Evolutionary conservation across 768 basidiomycete genomes (phyloP).

Genomic region (Tricholoma saponaceum): DNA sequence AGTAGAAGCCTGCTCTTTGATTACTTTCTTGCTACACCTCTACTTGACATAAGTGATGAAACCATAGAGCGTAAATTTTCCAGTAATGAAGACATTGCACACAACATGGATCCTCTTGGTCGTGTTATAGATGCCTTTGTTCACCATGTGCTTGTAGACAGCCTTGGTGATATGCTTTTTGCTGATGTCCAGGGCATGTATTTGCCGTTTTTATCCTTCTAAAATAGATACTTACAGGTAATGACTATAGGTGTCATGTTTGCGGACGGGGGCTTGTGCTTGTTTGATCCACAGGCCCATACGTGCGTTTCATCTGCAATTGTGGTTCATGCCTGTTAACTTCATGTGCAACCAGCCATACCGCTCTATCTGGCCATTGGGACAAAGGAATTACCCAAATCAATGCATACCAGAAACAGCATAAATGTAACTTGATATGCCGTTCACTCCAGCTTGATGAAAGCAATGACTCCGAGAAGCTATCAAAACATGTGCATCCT

Average conservation of each 20-base stretch:
- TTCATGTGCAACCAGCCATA: not conserved
- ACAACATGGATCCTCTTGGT: not conserved
- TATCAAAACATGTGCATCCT: not conserved
- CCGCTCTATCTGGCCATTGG: not conserved
- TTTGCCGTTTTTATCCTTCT: not conserved
- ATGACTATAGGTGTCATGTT: not conserved
- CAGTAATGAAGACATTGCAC: not conserved
- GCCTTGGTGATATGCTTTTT: not conserved
- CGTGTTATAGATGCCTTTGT: conserved; percentile 1
- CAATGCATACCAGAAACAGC: conserved; percentile 1
- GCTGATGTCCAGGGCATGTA: not conserved
- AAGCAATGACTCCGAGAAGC: not conserved
- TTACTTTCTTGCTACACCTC: not conserved
- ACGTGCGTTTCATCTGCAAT: not conserved
- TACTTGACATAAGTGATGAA: not conserved
- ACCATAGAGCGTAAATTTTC: conserved; percentile 1
- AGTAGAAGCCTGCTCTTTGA: not conserved
- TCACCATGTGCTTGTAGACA: not conserved
- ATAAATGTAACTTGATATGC: conserved; percentile 9
- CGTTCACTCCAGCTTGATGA: not conserved
- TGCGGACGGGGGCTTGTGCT: not conserved
- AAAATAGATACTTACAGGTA: not conserved
- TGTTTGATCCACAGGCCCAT: not conserved
- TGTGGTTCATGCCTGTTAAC: not conserved
- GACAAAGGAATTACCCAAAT: conserved; percentile 1